Evolutionary conservation across 2,329 filamentous ascomycete species (phyloP), one percentile per base, ranked within the genome.

Genomic region (Pseudocercospora musae): DNA sequence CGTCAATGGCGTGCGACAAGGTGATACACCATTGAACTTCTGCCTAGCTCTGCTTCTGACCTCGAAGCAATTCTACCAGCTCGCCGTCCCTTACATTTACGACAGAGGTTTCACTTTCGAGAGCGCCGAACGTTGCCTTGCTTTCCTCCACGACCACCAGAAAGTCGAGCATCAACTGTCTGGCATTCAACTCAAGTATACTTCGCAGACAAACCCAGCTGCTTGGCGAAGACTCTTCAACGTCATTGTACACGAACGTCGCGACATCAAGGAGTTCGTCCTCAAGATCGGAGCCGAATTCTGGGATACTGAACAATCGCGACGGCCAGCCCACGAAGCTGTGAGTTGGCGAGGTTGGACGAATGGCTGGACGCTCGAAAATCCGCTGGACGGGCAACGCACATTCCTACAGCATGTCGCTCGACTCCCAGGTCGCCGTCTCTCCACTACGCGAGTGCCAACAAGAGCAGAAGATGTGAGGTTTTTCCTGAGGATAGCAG

Each of bases 121-220:
- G 13, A 58, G 58, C 29, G 57, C 61, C 13, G 57, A 63, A 42
- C 52, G 61, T 9, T 63, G 61, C 31, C 31, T 60, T 6, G 61
- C 61, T 4, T 63, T 63, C 20, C 20, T 63, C 20, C 50, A 63
- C 21, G 61, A 63, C 10, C 61, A 63, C n/a, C 33, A 46, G 13
- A 46, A 37, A 25, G 25, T 53, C 2, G 53, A 63, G 20, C 57
- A 63, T 25, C 50, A 49, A 7, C 13, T 20, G 3, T 27, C 37
- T 13, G 44, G 37, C 6, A 52, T 63, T 3, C 11, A 42, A 21
- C 61, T 63, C 13, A 44, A 58, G 6, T 48, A 57, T n/a, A 52
- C 57, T 1, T 60, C 57, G 8, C 46, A 63, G 33, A 63, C 61
- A 11, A 53, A 57, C 21, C 61, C 58, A n/a, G 33, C 53, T 13